Evolutionary conservation across 495 filamentous ascomycete species (phyloP).

Genomic region (Chaetomium cochliodes): DNA sequence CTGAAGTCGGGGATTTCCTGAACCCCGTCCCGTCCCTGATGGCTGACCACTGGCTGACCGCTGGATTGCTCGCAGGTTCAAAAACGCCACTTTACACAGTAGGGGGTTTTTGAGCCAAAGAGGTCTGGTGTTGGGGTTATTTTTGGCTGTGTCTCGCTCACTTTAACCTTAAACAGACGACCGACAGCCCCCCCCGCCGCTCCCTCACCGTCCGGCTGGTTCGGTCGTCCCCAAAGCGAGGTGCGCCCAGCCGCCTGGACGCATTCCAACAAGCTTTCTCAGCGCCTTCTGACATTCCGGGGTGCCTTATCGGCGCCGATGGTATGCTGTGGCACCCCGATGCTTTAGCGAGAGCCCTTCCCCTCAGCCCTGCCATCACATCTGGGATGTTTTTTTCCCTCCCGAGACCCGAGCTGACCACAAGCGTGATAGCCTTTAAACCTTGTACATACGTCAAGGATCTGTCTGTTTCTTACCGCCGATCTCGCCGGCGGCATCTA

Average conservation of each 20-base stretch:
- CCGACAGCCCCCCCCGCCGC: conserved; percentile 14
- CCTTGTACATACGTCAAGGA: not conserved
- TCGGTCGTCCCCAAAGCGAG: not conserved
- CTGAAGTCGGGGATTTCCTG: not conserved
- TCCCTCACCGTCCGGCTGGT: not conserved
- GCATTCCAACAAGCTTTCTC: not conserved
- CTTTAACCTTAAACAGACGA: conserved; percentile 41
- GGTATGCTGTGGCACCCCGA: not conserved
- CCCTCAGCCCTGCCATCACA: too few relatives aligned
- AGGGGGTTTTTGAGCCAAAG: not conserved
- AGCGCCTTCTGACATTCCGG: not conserved
- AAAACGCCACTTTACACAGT: conserved; percentile 2
- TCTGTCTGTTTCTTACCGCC: not conserved
- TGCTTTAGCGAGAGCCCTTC: too few relatives aligned
- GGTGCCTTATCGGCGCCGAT: not conserved
- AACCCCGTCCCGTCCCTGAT: not conserved
- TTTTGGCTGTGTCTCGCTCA: conserved; percentile 27
- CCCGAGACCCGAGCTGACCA: not conserved
- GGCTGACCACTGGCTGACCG: not conserved
- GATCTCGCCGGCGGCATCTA: not conserved
- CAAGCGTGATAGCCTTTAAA: too few relatives aligned
- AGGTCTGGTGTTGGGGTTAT: conserved; percentile 12
- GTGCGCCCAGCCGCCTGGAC: not conserved
- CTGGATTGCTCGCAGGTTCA: not conserved
- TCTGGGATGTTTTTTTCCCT: too few relatives aligned